A percentile compares a stretch with the other conserved stretches of the same genome.
phyloP scores from a whole-genome alignment of 176 grass and related monocot genomes.

The Aegilops longissima region DNA sequence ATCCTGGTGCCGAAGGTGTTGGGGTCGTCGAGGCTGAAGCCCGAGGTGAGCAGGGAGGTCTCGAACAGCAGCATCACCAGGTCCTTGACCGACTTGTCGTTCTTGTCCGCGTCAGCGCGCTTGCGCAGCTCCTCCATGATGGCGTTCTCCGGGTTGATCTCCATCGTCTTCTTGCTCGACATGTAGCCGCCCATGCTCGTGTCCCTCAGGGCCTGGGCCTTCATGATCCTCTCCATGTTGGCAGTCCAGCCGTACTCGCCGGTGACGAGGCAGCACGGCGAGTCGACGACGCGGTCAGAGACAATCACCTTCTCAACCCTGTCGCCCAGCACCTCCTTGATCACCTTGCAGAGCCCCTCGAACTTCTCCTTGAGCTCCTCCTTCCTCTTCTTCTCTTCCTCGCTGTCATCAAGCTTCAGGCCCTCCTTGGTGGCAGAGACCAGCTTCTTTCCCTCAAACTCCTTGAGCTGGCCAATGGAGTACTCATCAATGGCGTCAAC shows the following conservation, averaged over 20 bases:
- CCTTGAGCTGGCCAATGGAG: conserved; percentile 87
- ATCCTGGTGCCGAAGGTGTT: conserved; percentile 98
- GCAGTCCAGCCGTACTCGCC: conserved; percentile 96
- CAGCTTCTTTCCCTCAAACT: conserved; percentile 97
- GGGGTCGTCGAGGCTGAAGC: conserved; percentile 95
- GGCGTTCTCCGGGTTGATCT: conserved; percentile 92
- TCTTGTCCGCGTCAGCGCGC: conserved; percentile 82
- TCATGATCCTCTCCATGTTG: conserved; percentile 99
- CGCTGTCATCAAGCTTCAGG: conserved; percentile 87
- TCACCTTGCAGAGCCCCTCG: conserved; percentile 89
- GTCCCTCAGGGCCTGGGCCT: conserved; percentile 88
- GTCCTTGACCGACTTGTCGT: conserved; percentile 97
- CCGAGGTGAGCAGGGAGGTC: conserved; percentile 85
- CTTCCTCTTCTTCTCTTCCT: conserved; percentile 85
- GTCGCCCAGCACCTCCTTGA: conserved; percentile 94
- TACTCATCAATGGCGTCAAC: conserved; percentile 95
- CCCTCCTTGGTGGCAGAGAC: conserved; percentile 99
- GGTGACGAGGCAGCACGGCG: conserved; percentile 87
- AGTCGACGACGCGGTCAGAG: conserved; percentile 90
- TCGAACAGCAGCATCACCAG: conserved; percentile 87
- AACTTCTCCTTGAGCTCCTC: conserved; percentile 90
- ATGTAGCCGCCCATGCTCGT: conserved; percentile 93
- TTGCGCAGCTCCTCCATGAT: conserved; percentile 97
- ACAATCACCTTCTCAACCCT: conserved; percentile 93
- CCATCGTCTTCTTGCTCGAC: conserved; percentile 97